Evolutionary conservation across 2,329 filamentous ascomycete genomes (phyloP), one percentile per base, ranked within the genome.

Genomic region (Penicillium sp.): DNA sequence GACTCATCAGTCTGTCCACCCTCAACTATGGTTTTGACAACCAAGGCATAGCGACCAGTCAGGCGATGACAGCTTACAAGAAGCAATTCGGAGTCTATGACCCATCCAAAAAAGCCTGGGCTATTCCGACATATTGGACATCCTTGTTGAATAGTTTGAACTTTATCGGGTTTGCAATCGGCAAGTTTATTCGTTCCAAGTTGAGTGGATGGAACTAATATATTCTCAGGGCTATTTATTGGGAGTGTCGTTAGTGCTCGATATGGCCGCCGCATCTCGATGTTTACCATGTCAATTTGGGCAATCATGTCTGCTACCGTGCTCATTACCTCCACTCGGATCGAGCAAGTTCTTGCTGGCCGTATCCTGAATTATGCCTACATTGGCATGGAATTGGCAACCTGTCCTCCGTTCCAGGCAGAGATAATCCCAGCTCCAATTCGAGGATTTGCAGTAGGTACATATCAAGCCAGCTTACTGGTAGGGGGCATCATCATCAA

Each of bases 1-100:
- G 35, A 6, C 35, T 38, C 7, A 38, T 38, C 13, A 24, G 18
- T n/a, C 18, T 38, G 10, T 38, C 35, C 9, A 35, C 42, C 6
- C 65, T 71, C 45, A 72, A 70, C 44, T 72, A 69, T 61, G 68
- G 69, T 23, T 69, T 72, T 14, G 69, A 71, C 42, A 68, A 70
- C 34, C 63, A 68, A 37, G 69, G 59, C 0, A 69, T 69, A 40
- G 58, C 65, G 0, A 66, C 60, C 0, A 68, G 63, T 0, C 68
- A 71, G 50, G 64, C 69, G 2, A 71, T 71, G 69, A 52, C 61
- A 10, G 42, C 64, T 1, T 72, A 68, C 42, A 58, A 58, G 5
- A 56, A 51, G 18, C 59, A 67, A 16, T 70, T 71, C 40, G 68
- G 69, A 0, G 50, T 56, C 2, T 64, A 52, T 23, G 47, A 68